phyloP scores from a whole-genome alignment of 2,329 filamentous ascomycete species.

The Aspergillus brunneoviolaceus region DNA sequence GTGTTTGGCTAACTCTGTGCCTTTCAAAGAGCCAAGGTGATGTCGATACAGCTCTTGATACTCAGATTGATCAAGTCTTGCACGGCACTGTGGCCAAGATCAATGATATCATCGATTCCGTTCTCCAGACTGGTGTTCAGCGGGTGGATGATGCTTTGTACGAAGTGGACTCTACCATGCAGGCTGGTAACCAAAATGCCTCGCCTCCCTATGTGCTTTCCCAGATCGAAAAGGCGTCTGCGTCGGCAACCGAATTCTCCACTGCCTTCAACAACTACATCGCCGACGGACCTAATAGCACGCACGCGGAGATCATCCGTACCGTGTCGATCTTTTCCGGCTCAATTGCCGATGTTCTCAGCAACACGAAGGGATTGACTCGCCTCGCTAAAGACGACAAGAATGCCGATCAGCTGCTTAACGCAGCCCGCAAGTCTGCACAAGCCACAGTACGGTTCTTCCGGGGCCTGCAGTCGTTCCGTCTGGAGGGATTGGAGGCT shows the following conservation, averaged over 20 bases:
- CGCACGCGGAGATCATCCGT: slow-evolving; percentile 87
- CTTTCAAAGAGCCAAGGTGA: slow-evolving; percentile 62
- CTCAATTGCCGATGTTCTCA: slow-evolving; percentile 87
- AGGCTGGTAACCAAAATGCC: slow-evolving; percentile 97
- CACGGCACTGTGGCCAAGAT: slow-evolving; percentile 87
- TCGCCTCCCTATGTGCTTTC: slow-evolving; percentile 92
- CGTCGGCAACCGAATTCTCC: slow-evolving; percentile 93
- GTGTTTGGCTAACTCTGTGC: not conserved
- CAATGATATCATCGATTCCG: slow-evolving; percentile 95
- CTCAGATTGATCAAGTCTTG: slow-evolving; percentile 86
- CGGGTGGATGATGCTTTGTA: slow-evolving; percentile 96
- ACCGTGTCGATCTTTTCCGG: slow-evolving; percentile 87
- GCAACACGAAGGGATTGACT: slow-evolving; percentile 92
- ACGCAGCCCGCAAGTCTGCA: slow-evolving; percentile 78
- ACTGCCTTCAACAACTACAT: slow-evolving; percentile 99
- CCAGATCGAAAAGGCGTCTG: slow-evolving; percentile 93
- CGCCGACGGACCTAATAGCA: slow-evolving; percentile 88
- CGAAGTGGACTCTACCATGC: slow-evolving; percentile 96
- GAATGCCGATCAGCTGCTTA: slow-evolving; percentile 82
- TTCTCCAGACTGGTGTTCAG: slow-evolving; percentile 87
- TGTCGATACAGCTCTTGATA: slow-evolving; percentile 78
- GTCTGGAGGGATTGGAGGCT: slow-evolving; percentile 84
- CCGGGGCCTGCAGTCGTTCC: slow-evolving; percentile 88
- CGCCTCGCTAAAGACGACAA: slow-evolving; percentile 94
- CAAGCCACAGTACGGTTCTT: slow-evolving; percentile 91